Base-by-base conservation (phyloP, 352 stramenopile species). In the Globisporangium middletonii region DNA sequence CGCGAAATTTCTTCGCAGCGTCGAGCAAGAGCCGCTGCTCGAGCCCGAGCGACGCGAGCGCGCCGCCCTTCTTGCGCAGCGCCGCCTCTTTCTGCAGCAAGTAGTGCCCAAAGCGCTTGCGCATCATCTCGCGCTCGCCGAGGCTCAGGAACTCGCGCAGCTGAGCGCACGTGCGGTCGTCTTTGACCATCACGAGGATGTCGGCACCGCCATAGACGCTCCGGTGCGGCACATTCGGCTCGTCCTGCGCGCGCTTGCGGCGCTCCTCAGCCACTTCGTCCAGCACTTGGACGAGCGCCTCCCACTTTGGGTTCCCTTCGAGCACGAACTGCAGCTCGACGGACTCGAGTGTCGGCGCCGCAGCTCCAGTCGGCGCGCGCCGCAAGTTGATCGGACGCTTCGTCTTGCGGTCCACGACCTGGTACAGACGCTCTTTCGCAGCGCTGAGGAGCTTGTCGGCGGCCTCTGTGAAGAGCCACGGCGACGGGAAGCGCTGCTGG, bases 271-370 rank as follows among this genome's bases (percentile, higher is more conserved):
- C 59, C 50, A 98, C 93, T 72, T 99, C 96, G 26, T 87, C 77
- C 16, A 99, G 63, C 8, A 98, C 83, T 53, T 98, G 83, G 37
- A 81, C 71, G 6, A 99, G 64, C 2, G 97, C 79, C 18, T 79
- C 77, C 88, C 96, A 98, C 66, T 99, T 99, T 9, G 95, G 90
- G 67, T 97, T 98, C 58, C 96, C 71, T 59, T 97, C 87, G 13
- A 97, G 57, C 12, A 75, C 71, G 30, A 95, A 55, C 44, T 79
- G 69, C 3, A 96, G 58, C 51, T 89, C 70, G 2, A 55, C 67
- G 0, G 73, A 69, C 33, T 78, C 68, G 2, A 48, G 15, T 13
- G 64, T 64, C 26, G 52, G 50, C 23, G 63, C 49, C 7, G 41
- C 51, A 18, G 28, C 11, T 0, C 49, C 56, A 43, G 58, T 57